Conservation (phyloP, 495 filamentous ascomycete species). For the Tuber microsphaerosporum region DNA sequence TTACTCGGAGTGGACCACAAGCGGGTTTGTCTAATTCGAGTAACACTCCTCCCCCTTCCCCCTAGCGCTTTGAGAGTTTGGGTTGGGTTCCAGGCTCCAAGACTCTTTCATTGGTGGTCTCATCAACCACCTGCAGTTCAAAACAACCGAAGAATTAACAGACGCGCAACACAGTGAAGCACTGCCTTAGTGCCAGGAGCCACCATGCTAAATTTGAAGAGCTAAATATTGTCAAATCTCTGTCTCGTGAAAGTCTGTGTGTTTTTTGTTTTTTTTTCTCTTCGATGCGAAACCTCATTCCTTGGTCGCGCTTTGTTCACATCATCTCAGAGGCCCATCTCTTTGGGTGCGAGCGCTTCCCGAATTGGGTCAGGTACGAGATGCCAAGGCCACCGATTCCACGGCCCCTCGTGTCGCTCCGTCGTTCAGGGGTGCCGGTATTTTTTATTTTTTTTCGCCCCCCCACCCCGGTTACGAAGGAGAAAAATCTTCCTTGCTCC, state of each 20-base stretch:
- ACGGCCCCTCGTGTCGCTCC: conserved; percentile 20
- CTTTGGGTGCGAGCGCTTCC: conserved; percentile 34
- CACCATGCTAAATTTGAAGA: background rate
- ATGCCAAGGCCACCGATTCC: conserved; percentile 22
- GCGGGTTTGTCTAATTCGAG: background rate
- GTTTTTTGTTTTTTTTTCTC: background rate
- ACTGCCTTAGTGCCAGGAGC: background rate
- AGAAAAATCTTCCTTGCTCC: conserved; percentile 2
- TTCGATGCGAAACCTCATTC: background rate
- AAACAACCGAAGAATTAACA: background rate
- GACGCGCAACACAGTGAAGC: background rate
- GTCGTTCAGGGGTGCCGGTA: conserved; percentile 27
- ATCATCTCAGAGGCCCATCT: conserved; percentile 22
- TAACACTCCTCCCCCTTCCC: background rate
- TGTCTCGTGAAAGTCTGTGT: background rate
- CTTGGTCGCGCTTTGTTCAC: conserved; percentile 7
- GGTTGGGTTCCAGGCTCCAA: background rate
- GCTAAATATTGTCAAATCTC: conserved; percentile 1
- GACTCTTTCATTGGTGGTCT: background rate
- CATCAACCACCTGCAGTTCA: background rate
- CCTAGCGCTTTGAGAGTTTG: background rate
- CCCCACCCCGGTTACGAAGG: background rate
- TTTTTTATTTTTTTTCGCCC: conserved; percentile 10
- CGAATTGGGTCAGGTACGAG: conserved; percentile 33
- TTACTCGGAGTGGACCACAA: background rate